phyloP scores from a whole-genome alignment of 1,284 basidiomycete genomes.

The Ustilago sp. region DNA sequence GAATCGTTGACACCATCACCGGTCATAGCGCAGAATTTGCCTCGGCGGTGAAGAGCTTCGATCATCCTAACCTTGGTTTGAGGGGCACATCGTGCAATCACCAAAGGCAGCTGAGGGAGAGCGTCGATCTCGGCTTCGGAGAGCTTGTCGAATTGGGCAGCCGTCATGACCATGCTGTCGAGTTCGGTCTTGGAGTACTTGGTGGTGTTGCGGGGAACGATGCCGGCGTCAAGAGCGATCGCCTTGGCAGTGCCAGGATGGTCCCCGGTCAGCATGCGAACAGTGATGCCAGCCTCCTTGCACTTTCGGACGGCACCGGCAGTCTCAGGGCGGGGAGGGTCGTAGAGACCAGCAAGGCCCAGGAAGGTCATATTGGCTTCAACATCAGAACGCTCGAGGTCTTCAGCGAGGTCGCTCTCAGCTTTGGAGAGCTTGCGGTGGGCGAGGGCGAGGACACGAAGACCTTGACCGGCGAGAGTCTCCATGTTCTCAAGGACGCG shows the following conservation, averaged over 20 bases:
- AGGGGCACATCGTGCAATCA: conserved; percentile 75
- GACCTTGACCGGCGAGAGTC: conserved; percentile 60
- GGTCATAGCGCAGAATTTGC: conserved; percentile 66
- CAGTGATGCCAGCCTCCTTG: conserved; percentile 77
- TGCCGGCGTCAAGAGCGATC: conserved; percentile 72
- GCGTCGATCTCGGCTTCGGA: conserved; percentile 76
- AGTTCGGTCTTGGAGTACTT: conserved; percentile 48
- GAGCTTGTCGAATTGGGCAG: conserved; percentile 76
- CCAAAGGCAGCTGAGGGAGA: conserved; percentile 74
- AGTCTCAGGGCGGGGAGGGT: conserved; percentile 79
- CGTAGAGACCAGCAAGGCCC: conserved; percentile 76
- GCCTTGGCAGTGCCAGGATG: conserved; percentile 71
- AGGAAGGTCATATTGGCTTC: conserved; percentile 76
- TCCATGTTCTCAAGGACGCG: conserved; percentile 64
- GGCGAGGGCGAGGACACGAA: conserved; percentile 66
- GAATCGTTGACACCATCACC: conserved; percentile 69
- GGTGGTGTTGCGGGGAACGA: conserved; percentile 71
- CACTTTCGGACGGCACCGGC: conserved; percentile 76
- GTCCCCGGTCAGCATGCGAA: conserved; percentile 76
- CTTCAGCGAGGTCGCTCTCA: conserved; percentile 54
- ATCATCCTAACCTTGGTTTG: conserved; percentile 74
- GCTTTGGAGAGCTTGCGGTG: conserved; percentile 48
- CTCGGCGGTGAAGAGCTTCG: conserved; percentile 73
- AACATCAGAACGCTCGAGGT: conserved; percentile 70
- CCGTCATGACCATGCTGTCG: conserved; percentile 71